A percentile compares a stretch with the other conserved stretches of the same genome.
phyloP scores from a whole-genome alignment of 352 stramenopile genomes.

The Globisporangium apiculatum region DNA sequence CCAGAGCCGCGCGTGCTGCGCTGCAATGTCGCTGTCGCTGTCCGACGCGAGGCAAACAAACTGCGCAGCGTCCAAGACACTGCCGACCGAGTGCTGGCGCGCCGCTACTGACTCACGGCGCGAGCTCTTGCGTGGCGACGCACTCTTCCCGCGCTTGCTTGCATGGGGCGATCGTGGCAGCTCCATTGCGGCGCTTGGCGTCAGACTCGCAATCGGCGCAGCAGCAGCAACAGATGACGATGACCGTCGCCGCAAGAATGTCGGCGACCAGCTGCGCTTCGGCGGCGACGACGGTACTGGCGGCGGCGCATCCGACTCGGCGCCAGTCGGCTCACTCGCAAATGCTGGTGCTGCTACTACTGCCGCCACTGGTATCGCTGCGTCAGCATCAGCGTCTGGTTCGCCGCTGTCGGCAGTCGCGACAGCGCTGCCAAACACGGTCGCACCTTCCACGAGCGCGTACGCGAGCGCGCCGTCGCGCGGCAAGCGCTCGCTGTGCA shows the following conservation, averaged over 20 bases:
- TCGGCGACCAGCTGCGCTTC: conserved; percentile 38
- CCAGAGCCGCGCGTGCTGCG: conserved; percentile 22
- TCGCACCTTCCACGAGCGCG: conserved; percentile 32
- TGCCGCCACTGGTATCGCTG: conserved; percentile 3
- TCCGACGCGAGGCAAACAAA: too few relatives aligned
- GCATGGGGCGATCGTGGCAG: neutral
- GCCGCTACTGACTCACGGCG: conserved; percentile 1
- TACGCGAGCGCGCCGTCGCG: conserved; percentile 31
- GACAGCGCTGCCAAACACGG: conserved; percentile 29
- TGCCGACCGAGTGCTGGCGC: conserved; percentile 1
- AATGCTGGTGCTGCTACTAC: conserved; percentile 4
- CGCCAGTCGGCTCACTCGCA: neutral
- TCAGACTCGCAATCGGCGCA: conserved; percentile 3
- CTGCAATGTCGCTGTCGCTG: conserved; percentile 15
- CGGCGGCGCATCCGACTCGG: neutral
- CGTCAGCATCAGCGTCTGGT: neutral
- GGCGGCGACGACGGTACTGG: conserved; percentile 2
- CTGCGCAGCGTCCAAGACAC: too few relatives aligned
- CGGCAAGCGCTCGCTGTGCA: conserved; percentile 20
- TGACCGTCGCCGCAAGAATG: conserved; percentile 22
- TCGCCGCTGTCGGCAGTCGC: too few relatives aligned
- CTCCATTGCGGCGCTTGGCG: neutral
- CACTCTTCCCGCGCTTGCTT: neutral
- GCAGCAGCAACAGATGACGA: conserved; percentile 17
- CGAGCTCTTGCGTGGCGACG: neutral